Evolutionary conservation across 139 green algal genomes (phyloP).

Genomic region (Micromonas commoda): DNA sequence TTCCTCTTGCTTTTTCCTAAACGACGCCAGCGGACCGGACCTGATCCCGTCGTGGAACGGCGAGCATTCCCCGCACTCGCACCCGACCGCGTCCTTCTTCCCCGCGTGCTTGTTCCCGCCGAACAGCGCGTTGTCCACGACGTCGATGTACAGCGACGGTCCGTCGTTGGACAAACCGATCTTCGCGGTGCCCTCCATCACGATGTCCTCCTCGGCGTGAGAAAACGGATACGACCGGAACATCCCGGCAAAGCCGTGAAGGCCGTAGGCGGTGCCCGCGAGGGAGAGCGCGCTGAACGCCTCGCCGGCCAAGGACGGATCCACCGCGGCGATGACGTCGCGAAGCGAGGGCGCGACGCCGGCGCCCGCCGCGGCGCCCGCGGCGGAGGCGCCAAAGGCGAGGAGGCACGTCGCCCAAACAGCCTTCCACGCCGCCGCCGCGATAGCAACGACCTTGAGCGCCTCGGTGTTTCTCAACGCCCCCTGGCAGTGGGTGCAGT

Average conservation of each 20-base stretch:
- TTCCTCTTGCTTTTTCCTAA: not conserved
- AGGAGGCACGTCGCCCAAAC: not conserved
- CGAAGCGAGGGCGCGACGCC: not conserved
- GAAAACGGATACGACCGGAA: slow-evolving; percentile 25
- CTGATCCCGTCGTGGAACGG: not conserved
- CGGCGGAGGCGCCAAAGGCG: slow-evolving; percentile 1
- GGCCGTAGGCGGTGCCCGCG: not conserved
- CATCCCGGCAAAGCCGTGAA: not conserved
- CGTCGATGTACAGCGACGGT: slow-evolving; percentile 18
- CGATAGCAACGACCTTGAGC: not conserved
- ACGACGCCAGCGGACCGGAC: not conserved
- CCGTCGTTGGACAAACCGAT: slow-evolving; percentile 28
- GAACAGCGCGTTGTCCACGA: slow-evolving; percentile 11
- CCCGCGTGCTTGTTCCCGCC: not conserved
- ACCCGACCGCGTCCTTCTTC: not conserved
- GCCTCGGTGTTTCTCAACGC: slow-evolving; percentile 23
- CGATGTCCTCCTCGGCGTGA: slow-evolving; percentile 26
- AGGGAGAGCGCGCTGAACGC: slow-evolving; percentile 1
- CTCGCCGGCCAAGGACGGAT: not conserved
- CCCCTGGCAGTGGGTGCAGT: slow-evolving; percentile 34
- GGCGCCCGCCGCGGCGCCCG: not conserved
- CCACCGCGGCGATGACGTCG: not conserved
- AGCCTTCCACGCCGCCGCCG: not conserved
- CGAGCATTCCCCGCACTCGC: slow-evolving; percentile 11
- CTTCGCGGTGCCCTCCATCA: slow-evolving; percentile 26